Evolutionary conservation across 2,329 filamentous ascomycete species (phyloP).

Genomic region (Aspergillus sp.): DNA sequence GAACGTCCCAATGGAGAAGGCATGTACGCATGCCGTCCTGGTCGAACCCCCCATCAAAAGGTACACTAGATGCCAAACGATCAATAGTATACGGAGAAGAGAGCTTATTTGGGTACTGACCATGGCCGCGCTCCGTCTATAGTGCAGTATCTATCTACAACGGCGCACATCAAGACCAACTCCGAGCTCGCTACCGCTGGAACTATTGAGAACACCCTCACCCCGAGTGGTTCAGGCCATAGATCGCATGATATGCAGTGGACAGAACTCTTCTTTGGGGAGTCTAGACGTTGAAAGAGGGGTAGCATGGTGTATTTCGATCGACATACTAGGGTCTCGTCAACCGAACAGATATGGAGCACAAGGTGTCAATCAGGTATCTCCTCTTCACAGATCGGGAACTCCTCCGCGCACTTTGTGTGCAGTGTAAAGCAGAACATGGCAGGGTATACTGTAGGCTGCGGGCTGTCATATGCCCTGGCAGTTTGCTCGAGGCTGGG

Average conservation of each 20-base stretch:
- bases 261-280: too few species aligned
- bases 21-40: neutral
- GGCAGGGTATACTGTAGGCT: neutral
- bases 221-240: neutral
- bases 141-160: neutral
- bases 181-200: neutral
- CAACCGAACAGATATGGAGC: neutral
- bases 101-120: neutral
- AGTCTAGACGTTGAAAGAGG: neutral
- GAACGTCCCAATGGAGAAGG: neutral
- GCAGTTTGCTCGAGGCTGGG: neutral
- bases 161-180: neutral
- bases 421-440: neutral
- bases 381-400: neutral
- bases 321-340: neutral
- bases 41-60: neutral
- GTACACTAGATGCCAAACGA: neutral
- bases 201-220: neutral
- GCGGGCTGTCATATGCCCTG: neutral
- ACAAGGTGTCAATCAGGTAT: conserved; percentile 1
- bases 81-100: neutral
- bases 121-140: neutral
- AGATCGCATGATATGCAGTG: neutral
- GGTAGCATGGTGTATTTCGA: conserved; percentile 2
- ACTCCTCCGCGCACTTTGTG: neutral